Evolutionary conservation across 768 basidiomycete species (phyloP), one percentile per base, ranked within the genome.

Genomic region (Pisolithus tinctorius): DNA sequence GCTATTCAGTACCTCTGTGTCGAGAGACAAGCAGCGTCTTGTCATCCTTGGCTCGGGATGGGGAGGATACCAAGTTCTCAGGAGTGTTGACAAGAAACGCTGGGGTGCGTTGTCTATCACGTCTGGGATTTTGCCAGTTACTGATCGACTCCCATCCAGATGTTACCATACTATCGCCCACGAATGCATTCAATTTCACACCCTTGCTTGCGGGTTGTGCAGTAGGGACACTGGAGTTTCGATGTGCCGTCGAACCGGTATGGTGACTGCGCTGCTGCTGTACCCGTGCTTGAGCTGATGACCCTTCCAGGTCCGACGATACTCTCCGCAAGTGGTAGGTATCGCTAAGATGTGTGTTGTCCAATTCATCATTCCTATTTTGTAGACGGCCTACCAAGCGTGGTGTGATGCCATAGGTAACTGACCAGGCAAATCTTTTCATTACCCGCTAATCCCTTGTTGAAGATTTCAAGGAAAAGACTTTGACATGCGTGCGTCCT

Each of bases 181-280:
- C 73, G 34, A 68, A 71, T 17, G 59, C 68, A 36, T 71, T 71
- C 62, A 71, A 71, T 42, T 73, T 67, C 30, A 69, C 72, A 36
- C 78, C 79, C 2, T 60, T 81, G 16, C 63, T 82, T 5, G 78
- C 80, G 0, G 64, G 72, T 39, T 74, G 85, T 52, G 79, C 88
- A 4, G 88, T 91, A 25, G 92, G 92, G 3, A 92, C 91, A 6
- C 71, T 94, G 44, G 89, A 92, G 57, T 90, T 85, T 61, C 73
- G 89, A 25, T 83, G 84, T 59, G 84, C 88, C 0, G 73, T 91
- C 31, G 91, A 93, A 66, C 81, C 89, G 1, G 89, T 90, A 46
- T 58, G 84, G 68, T 43, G 30, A 23, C 52, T 45, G 38, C 56
- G 17, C 25, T 38, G 14, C 29, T 42, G 25, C 29, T 50, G 39